phyloP scores from a whole-genome alignment of 2,329 filamentous ascomycete genomes.

The Erysiphe pulchra region DNA sequence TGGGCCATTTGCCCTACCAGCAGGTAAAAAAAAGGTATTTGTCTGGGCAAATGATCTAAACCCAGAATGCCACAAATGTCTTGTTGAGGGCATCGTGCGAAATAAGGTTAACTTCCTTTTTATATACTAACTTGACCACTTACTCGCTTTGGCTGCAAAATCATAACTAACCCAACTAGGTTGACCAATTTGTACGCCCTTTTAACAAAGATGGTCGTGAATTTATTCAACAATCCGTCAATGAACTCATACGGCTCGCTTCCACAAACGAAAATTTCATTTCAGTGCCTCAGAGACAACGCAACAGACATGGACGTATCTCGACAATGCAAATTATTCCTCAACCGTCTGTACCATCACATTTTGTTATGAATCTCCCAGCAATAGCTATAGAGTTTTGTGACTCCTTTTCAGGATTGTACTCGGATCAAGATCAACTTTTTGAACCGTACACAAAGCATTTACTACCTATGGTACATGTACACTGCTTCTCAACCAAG shows the following conservation, averaged over 20 bases:
- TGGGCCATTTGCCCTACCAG: constrained; percentile 79
- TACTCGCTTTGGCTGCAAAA: constrained; percentile 14
- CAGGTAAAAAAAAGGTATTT: constrained; percentile 71
- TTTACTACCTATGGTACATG: constrained; percentile 60
- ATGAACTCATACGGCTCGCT: constrained; percentile 26
- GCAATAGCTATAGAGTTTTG: constrained; percentile 74
- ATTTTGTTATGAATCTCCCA: constrained; percentile 96
- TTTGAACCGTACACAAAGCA: constrained; percentile 33
- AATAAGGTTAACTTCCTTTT: constrained; percentile 41
- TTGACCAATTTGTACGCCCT: constrained; percentile 42
- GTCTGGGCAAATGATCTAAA: constrained; percentile 97
- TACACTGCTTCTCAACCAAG: constrained; percentile 83
- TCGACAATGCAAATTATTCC: constrained; percentile 5
- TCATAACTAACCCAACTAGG: constrained; percentile 15
- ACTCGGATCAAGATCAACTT: constrained; percentile 39
- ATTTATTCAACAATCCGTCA: constrained; percentile 52
- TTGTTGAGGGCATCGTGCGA: constrained; percentile 39
- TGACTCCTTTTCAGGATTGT: constrained; percentile 49
- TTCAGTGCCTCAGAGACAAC: constrained; percentile 15
- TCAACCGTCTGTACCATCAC: constrained; percentile 54
- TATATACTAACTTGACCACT: neutral
- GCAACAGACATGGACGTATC: constrained; percentile 5
- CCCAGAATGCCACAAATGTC: constrained; percentile 54
- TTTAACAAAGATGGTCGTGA: constrained; percentile 60
- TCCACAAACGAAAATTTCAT: constrained; percentile 25